A percentile compares a stretch with the other conserved stretches of the same genome.
phyloP scores from a whole-genome alignment of 2,329 filamentous ascomycete species.

The Neofusicoccum parvum region DNA sequence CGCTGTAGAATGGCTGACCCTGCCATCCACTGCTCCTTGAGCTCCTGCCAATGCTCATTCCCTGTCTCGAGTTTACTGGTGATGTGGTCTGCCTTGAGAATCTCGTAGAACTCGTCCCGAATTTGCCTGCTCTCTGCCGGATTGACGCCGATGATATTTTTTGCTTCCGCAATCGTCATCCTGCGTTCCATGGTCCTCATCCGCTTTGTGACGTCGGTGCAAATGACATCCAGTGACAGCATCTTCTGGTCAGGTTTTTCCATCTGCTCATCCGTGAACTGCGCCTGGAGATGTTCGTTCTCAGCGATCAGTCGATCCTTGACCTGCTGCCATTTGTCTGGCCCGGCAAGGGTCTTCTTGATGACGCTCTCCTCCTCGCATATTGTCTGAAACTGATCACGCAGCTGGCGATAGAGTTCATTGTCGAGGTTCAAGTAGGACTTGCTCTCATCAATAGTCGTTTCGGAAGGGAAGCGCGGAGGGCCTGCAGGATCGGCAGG shows the following conservation, averaged over 20 bases:
- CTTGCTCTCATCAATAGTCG: conserved; percentile 78
- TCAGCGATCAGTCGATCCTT: conserved; percentile 69
- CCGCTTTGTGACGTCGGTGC: conserved; percentile 78
- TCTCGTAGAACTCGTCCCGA: conserved; percentile 66
- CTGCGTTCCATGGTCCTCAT: conserved; percentile 66
- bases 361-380: conserved; percentile 67
- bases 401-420: conserved; percentile 63
- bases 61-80: conserved; percentile 74
- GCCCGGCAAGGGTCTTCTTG: conserved; percentile 76
- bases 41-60: conserved; percentile 68
- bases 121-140: conserved; percentile 68
- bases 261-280: conserved; percentile 56
- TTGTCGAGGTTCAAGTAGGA: conserved; percentile 67
- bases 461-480: conserved; percentile 79
- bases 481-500: conserved; percentile 69
- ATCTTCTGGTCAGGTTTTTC: conserved; percentile 52
- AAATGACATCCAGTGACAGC: conserved; percentile 76
- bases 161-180: conserved; percentile 76
- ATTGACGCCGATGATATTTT: conserved; percentile 70
- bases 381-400: conserved; percentile 69
- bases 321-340: conserved; percentile 71
- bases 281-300: conserved; percentile 62
- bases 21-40: conserved; percentile 70
- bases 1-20: conserved; percentile 58
- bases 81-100: conserved; percentile 67